A percentile compares a stretch with the other conserved stretches of the same genome.
Conservation (phyloP, 2,329 filamentous ascomycete species). For the Aspergillus bombycis region DNA sequence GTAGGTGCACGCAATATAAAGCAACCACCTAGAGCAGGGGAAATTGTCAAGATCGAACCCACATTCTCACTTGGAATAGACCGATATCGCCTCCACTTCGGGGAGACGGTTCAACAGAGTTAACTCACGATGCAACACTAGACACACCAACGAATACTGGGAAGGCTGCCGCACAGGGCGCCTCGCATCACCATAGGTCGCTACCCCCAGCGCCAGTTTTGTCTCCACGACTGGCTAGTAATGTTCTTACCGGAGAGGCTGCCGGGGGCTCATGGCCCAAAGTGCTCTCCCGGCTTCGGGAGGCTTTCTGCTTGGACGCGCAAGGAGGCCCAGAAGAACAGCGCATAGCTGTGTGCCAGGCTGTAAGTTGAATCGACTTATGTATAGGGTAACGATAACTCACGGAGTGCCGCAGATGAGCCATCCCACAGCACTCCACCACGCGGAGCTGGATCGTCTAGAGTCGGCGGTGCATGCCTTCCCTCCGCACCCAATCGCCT, state of each 20-base stretch:
- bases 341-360: not conserved
- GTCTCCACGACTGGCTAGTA: not conserved
- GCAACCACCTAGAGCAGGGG: no score
- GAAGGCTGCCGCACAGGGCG: not conserved
- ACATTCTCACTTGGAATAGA: not conserved
- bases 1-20: not conserved
- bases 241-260: not conserved
- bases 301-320: not conserved
- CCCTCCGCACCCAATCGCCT: not conserved
- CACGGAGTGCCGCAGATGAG: not conserved
- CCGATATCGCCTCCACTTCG: not conserved
- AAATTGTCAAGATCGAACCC: not conserved
- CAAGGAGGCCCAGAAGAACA: not conserved
- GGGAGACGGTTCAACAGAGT: not conserved
- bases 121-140: not conserved
- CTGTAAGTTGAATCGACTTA: not conserved
- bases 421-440: not conserved
- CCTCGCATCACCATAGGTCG: not conserved
- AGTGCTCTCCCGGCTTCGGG: not conserved
- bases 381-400: not conserved
- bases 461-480: not conserved
- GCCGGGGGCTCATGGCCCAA: not conserved
- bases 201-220: not conserved
- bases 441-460: not conserved
- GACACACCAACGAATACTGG: not conserved